These are phyloP conservation scores for Elongisporangium prolatum DNA, from an alignment of 352 stramenopile species.

Conservation along the genomic window DNA sequence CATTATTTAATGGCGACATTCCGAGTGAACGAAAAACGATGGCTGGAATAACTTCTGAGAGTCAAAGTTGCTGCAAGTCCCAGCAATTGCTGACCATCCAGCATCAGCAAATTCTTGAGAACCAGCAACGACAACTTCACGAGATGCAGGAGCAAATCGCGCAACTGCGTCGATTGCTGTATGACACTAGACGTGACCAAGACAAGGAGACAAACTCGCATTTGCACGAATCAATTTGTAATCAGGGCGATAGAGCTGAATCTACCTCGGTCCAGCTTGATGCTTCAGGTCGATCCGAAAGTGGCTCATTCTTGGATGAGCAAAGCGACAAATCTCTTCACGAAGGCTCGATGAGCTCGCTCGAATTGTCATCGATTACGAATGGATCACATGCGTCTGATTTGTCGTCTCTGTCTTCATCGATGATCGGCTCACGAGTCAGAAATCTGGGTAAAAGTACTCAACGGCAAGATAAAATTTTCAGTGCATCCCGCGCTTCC, in stretches of 20 bases:
- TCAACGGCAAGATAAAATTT: background rate
- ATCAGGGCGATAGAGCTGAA: background rate
- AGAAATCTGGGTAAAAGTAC: constrained; percentile 5
- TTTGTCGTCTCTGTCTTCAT: constrained; percentile 64
- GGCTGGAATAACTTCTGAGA: background rate
- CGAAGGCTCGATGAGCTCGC: constrained; percentile 36
- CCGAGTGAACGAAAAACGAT: background rate
- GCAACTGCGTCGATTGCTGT: constrained; percentile 41
- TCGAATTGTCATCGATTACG: constrained; percentile 64
- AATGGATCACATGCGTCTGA: constrained; percentile 33
- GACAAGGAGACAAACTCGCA: constrained; percentile 8
- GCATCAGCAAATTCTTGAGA: constrained; percentile 75
- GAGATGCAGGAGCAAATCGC: constrained; percentile 73
- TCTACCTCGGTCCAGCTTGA: constrained; percentile 3
- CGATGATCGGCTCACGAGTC: constrained; percentile 22
- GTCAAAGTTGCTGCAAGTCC: constrained; percentile 50
- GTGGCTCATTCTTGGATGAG: constrained; percentile 10
- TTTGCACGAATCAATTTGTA: background rate
- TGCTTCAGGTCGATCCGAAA: constrained; percentile 14
- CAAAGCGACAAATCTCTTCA: constrained; percentile 9
- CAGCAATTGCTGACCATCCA: constrained; percentile 66
- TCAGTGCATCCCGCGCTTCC: background rate
- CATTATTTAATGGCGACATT: background rate
- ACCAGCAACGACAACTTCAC: constrained; percentile 63
- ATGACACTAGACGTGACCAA: constrained; percentile 16